phyloP scores from a whole-genome alignment of 768 basidiomycete genomes.

The Lenzites betulinus region DNA sequence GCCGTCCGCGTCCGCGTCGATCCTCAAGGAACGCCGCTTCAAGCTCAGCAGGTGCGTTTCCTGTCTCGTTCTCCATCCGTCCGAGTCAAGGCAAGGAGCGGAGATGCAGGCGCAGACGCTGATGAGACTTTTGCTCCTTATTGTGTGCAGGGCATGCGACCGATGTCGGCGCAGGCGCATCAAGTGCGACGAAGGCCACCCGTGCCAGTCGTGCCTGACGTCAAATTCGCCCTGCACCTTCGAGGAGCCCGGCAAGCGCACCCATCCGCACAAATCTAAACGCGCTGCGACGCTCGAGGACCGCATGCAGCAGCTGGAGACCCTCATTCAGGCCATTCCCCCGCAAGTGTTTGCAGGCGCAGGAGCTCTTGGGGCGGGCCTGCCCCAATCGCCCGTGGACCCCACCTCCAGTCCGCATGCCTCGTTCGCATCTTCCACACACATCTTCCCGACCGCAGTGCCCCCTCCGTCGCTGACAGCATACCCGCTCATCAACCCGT shows the following conservation, averaged over 20 bases:
- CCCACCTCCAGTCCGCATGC: constrained; percentile 36
- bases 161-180: constrained; percentile 85
- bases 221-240: constrained; percentile 83
- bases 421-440: constrained; percentile 43
- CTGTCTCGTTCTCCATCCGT: too few relatives aligned
- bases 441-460: constrained; percentile 54
- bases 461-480: constrained; percentile 79
- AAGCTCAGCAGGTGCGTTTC: constrained; percentile 77
- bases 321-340: constrained; percentile 82
- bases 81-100: too few relatives aligned
- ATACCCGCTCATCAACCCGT: constrained; percentile 80
- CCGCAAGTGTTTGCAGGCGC: constrained; percentile 70
- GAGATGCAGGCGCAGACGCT: background rate
- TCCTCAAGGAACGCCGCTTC: constrained; percentile 79
- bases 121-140: background rate
- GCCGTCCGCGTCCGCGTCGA: constrained; percentile 25
- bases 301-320: constrained; percentile 86
- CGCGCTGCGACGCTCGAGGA: constrained; percentile 84
- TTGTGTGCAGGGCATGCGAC: constrained; percentile 71
- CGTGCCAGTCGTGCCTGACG: constrained; percentile 85
- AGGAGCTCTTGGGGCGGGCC: constrained; percentile 35
- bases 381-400: constrained; percentile 34
- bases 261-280: constrained; percentile 87
- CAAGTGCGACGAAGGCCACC: constrained; percentile 88
- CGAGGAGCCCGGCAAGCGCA: constrained; percentile 84